Base-by-base conservation (phyloP, 2,329 filamentous ascomycete genomes). In the Onygenales sp. region DNA sequence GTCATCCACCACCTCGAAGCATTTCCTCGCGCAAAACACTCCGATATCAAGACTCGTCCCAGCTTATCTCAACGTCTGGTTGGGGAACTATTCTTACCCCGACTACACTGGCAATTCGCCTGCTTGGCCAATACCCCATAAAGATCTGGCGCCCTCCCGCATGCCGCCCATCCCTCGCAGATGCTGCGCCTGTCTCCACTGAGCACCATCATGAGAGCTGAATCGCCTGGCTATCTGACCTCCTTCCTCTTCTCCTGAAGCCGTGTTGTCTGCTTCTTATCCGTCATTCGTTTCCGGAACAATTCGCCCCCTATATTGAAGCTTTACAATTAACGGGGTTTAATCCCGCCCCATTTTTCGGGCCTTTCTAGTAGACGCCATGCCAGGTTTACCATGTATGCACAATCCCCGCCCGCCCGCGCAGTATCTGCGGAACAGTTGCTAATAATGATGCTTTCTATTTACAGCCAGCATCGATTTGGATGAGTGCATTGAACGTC, bases 401-500 rank as follows among this genome's bases (percentile, higher is more conserved):
- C 66, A 44, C 5, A 8, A 14, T 36, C 10, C 14, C 3, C 7
- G 27, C 32, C 13, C 39, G 7, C 13, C 21, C 1, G 21, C 21
- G 5, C 21, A 27, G 21, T 27, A 27, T 27, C 5, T 27, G 21
- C 36, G 36, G 36, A n/a, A 2, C 36, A n/a, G 36, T 39, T 10
- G 6, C 36, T 39, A 39, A 39, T 39, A 27, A 27, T 33, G 42
- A n/a, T 47, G n/a, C 35, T 44, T 14, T 31, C 41, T 13, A 38
- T 14, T 35, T 39, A 49, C 65, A 95, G 91, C 88, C 63, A 95
- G 89, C 73, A 91, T 98, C 75, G 92, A 98, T 72, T 83, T 98
- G 65, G 93, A 98, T 77, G 90, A 97, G 81, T 98, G 93, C 75
- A 97, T 98, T 75, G 84, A 89, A 69, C 87, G 92, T 61, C 82